A percentile compares a stretch with the other conserved stretches of the same genome.
Conservation (phyloP, 192 early-diverging fungal species). For the Chytriomyces confervae region DNA sequence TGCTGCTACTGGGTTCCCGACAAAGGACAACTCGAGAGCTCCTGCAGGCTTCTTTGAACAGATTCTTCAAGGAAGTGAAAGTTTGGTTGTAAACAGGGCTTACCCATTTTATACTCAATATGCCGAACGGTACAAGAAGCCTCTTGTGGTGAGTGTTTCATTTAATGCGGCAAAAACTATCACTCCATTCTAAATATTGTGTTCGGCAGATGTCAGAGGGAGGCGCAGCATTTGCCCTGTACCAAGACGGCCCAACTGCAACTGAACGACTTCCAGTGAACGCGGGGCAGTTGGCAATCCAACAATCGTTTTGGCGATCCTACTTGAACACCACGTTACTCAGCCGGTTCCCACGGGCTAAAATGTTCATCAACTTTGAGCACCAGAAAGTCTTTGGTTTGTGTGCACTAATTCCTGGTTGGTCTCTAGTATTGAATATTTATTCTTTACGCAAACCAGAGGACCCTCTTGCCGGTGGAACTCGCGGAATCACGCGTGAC, state of each 20-base stretch:
- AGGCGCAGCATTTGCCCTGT: conserved; percentile 20
- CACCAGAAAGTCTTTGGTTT: too few relatives aligned
- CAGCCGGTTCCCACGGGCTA: conserved; percentile 17
- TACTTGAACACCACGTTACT: conserved; percentile 27
- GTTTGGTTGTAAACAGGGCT: not conserved
- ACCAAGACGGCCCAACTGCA: not conserved
- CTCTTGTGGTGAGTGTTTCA: not conserved
- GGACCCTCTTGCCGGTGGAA: not conserved
- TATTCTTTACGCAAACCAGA: not conserved
- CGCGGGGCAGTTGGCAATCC: conserved; percentile 12
- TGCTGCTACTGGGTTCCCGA: not conserved
- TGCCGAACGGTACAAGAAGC: not conserved
- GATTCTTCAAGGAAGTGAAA: conserved; percentile 25
- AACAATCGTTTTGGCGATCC: conserved; percentile 25
- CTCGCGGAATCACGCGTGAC: conserved; percentile 28
- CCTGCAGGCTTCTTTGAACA: not conserved
- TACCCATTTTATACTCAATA: conserved; percentile 31
- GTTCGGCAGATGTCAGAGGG: conserved; percentile 16
- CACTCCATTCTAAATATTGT: too few relatives aligned
- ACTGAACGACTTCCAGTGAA: not conserved
- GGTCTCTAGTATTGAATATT: too few relatives aligned
- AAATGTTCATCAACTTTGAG: conserved; percentile 35
- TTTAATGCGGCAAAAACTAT: too few relatives aligned
- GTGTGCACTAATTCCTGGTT: too few relatives aligned
- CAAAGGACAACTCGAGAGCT: conserved; percentile 1